phyloP scores from a whole-genome alignment of 352 stramenopile genomes.

The Phytophthora crassamura region DNA sequence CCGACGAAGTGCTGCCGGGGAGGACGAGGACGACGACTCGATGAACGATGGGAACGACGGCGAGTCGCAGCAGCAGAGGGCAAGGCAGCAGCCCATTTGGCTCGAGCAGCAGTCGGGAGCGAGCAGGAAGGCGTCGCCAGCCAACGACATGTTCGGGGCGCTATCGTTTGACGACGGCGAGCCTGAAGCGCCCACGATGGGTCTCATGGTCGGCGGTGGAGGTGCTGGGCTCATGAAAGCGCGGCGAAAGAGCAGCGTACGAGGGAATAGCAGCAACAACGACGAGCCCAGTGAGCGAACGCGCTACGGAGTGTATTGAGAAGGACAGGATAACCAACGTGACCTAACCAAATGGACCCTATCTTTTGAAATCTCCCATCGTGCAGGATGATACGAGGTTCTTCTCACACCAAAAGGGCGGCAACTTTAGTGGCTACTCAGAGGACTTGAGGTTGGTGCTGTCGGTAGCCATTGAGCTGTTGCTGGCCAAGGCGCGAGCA shows the following conservation, averaged over 20 bases:
- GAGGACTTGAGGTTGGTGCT: too few relatives aligned
- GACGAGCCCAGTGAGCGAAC: conserved; percentile 29
- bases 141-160: conserved; percentile 9
- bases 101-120: conserved; percentile 39
- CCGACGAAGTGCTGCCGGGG: conserved; percentile 32
- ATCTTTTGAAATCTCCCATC: neutral
- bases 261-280: conserved; percentile 55
- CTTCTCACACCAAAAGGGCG: too few relatives aligned
- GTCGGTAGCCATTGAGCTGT: too few relatives aligned
- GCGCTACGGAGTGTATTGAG: conserved; percentile 29
- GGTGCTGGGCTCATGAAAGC: conserved; percentile 75
- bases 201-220: conserved; percentile 51
- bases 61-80: conserved; percentile 31
- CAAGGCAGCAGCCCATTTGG: conserved; percentile 59
- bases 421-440: too few relatives aligned
- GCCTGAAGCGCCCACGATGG: conserved; percentile 23
- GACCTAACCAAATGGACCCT: neutral
- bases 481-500: too few relatives aligned
- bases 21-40: conserved; percentile 32
- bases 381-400: neutral
- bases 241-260: conserved; percentile 59
- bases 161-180: conserved; percentile 42
- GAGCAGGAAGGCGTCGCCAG: conserved; percentile 29
- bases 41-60: conserved; percentile 50
- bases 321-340: neutral